Percentiles rank a stretch among this genome's conserved stretches.
Conservation (phyloP, 352 stramenopile species). For the Halophytophthora polymorphica region DNA sequence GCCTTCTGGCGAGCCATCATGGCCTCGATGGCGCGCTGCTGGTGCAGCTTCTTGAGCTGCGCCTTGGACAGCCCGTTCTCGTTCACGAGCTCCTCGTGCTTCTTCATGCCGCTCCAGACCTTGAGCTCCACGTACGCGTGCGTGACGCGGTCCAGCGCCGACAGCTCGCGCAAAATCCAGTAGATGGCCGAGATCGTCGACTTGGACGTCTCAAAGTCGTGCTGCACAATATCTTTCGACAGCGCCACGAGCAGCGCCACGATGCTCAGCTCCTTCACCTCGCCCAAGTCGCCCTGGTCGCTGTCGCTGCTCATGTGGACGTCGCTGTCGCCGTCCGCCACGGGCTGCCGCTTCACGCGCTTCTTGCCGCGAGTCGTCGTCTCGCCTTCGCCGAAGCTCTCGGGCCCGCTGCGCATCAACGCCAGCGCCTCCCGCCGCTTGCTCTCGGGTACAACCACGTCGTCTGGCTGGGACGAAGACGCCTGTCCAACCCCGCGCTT, state of each 20-base stretch:
- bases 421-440: constrained; percentile 49
- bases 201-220: constrained; percentile 77
- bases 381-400: constrained; percentile 60
- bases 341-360: constrained; percentile 55
- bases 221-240: constrained; percentile 68
- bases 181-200: constrained; percentile 77
- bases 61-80: constrained; percentile 69
- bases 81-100: constrained; percentile 40
- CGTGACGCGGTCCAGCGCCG: constrained; percentile 45
- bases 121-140: constrained; percentile 53
- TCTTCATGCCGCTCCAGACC: constrained; percentile 66
- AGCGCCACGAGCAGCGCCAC: constrained; percentile 52
- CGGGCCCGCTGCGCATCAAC: constrained; percentile 52
- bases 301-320: constrained; percentile 75
- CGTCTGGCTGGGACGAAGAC: constrained; percentile 15
- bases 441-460: constrained; percentile 32
- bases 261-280: constrained; percentile 67
- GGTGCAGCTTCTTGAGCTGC: constrained; percentile 72
- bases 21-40: constrained; percentile 79
- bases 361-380: constrained; percentile 55
- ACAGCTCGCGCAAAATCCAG: constrained; percentile 73
- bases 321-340: constrained; percentile 39
- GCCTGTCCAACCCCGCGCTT: constrained; percentile 25
- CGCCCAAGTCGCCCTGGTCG: constrained; percentile 45
- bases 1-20: constrained; percentile 81